These are phyloP conservation scores for Magnolia changhungtana DNA, from an alignment of 164 flowering plant genomes.

Conservation along the genomic window DNA sequence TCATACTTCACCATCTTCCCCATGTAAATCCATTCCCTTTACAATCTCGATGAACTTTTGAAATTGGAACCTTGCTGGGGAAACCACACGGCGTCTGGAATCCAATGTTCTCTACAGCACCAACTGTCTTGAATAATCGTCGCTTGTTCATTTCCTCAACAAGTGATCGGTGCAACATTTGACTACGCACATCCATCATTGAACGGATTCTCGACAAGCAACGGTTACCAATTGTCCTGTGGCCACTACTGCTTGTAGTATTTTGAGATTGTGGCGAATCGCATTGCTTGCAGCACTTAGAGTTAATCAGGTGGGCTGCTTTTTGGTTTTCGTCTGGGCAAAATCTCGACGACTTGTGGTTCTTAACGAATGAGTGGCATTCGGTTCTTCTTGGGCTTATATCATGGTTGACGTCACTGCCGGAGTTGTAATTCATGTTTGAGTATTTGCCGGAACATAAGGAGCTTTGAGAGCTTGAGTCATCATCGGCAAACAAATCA, in stretches of 20 bases:
- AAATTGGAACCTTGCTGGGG: constrained; percentile 1
- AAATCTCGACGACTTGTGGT: constrained; percentile 41
- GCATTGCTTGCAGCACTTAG: constrained; percentile 7
- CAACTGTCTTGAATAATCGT: constrained; percentile 76
- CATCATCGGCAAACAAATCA: constrained; percentile 37
- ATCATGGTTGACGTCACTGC: constrained; percentile 29
- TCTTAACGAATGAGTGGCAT: constrained; percentile 11
- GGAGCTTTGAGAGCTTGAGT: constrained; percentile 59
- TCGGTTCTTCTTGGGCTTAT: constrained; percentile 22
- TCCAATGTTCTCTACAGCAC: constrained; percentile 74
- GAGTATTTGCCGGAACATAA: constrained; percentile 43
- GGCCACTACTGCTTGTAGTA: not conserved
- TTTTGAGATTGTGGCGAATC: not conserved
- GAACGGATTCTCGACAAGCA: constrained; percentile 36
- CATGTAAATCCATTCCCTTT: constrained; percentile 5
- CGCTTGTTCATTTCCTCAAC: constrained; percentile 56
- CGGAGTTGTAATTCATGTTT: constrained; percentile 37
- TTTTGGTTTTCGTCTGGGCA: constrained; percentile 31
- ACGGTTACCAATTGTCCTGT: not conserved
- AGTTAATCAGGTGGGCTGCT: not conserved
- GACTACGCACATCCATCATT: constrained; percentile 59
- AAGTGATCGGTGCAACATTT: constrained; percentile 55
- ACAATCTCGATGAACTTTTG: not conserved
- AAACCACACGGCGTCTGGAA: constrained; percentile 39
- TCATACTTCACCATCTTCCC: not conserved